A percentile compares a stretch with the other conserved stretches of the same genome.
These are phyloP conservation scores for Lecanicillium sp. DNA, from an alignment of 2,329 filamentous ascomycete species.

Conservation along the genomic window DNA sequence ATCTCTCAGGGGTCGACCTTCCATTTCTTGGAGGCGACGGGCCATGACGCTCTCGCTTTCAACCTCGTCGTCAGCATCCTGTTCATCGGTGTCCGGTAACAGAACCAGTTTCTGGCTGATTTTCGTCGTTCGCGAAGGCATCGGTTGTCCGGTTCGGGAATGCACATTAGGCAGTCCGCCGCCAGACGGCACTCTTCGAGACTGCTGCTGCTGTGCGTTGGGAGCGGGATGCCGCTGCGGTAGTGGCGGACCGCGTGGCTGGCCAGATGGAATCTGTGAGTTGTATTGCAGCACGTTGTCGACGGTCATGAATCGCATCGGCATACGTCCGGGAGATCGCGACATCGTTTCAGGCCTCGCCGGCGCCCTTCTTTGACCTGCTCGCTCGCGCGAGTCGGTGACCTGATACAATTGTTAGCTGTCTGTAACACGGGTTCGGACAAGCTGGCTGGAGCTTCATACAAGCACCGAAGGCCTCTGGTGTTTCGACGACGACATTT, in stretches of 20 bases:
- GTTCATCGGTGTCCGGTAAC: conserved; percentile 68
- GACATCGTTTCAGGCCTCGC: conserved; percentile 22
- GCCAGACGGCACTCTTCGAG: conserved; percentile 23
- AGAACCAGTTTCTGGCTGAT: conserved; percentile 95
- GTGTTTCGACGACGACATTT: conserved; percentile 9
- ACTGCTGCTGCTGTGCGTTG: conserved; percentile 8
- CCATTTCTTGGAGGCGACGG: conserved; percentile 42
- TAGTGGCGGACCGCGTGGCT: conserved; percentile 65
- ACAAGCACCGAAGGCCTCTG: conserved; percentile 10
- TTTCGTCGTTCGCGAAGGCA: conserved; percentile 85
- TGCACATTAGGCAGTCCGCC: conserved; percentile 32
- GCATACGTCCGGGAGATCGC: conserved; percentile 23
- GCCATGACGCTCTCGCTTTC: conserved; percentile 33
- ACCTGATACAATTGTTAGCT: conserved; percentile 19
- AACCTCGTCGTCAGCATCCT: conserved; percentile 50
- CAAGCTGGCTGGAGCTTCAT: neutral
- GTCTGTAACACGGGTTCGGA: neutral
- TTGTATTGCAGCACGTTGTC: conserved; percentile 93
- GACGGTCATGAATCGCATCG: conserved; percentile 75
- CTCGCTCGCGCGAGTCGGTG: conserved; percentile 29
- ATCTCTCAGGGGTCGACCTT: conserved; percentile 56
- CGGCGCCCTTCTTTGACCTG: conserved; percentile 21
- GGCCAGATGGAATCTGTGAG: conserved; percentile 90
- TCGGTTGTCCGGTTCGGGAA: conserved; percentile 42
- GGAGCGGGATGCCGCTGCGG: conserved; percentile 26